Conservation (phyloP, 2,329 filamentous ascomycete genomes). For the Monosporascus sp. region DNA sequence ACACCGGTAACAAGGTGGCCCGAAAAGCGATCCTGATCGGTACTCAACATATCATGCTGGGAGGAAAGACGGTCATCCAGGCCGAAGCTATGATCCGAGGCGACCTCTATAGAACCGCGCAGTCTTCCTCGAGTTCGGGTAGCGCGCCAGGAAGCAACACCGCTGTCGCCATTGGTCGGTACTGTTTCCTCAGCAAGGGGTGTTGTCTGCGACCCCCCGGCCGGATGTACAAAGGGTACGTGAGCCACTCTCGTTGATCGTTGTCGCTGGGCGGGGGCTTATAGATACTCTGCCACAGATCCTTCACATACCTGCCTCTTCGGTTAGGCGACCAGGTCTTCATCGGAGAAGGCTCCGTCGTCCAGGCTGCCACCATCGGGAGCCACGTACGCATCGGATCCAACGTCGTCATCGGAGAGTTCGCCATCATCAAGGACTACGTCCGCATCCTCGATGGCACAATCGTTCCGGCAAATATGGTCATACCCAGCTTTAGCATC, state of each 20-base stretch:
- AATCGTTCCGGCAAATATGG: conserved; percentile 81
- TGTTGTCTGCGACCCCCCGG: conserved; percentile 79
- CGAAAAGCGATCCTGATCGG: conserved; percentile 87
- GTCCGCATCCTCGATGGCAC: conserved; percentile 81
- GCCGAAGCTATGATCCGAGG: conserved; percentile 91
- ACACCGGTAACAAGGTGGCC: conserved; percentile 97
- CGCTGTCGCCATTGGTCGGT: conserved; percentile 83
- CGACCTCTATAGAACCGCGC: conserved; percentile 65
- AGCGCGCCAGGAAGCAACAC: conserved; percentile 48
- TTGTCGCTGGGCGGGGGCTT: neutral
- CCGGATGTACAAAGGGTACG: conserved; percentile 69
- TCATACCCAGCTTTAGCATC: conserved; percentile 86
- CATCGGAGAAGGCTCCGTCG: conserved; percentile 67
- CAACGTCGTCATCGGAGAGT: conserved; percentile 73
- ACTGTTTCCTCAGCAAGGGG: conserved; percentile 79
- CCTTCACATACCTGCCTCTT: conserved; percentile 79
- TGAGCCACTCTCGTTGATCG: neutral
- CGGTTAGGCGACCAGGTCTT: conserved; percentile 95
- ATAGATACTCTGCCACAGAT: conserved; percentile 26
- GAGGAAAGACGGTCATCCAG: conserved; percentile 93
- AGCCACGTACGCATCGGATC: conserved; percentile 82
- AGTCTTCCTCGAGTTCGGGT: conserved; percentile 35
- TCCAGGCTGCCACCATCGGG: conserved; percentile 80
- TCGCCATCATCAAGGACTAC: conserved; percentile 91
- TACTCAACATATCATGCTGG: conserved; percentile 96